Base-by-base conservation (phyloP, 2,329 filamentous ascomycete genomes). In the Alternaria solani region DNA sequence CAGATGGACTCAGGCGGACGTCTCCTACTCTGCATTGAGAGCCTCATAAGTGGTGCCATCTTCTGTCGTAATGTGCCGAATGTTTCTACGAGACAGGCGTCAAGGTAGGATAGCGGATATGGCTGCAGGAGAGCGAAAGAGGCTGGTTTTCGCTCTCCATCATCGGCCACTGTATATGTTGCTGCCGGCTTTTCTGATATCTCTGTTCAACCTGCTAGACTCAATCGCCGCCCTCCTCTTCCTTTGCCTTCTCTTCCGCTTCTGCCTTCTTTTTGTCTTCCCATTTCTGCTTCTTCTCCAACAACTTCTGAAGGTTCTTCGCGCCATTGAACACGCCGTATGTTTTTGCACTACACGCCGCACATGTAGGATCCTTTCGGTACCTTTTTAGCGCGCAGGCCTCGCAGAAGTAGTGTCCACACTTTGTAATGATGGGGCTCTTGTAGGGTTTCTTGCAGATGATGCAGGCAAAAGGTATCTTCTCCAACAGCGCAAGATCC, bases 401-500 rank as follows among this genome's bases (percentile, higher is more conserved):
- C 78, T 97, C 91, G 76, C 95, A 99, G 75, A 98, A 98, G 78
- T 98, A 98, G 78, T 99, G 95, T 0, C 93, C 91, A 68, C 95
- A 99, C 66, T 93, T 91, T 12, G 95, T 98, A 25, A 94, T 82
- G 12, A 98, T 87, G 0, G 95, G 94, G 58, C 87, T 85, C 70
- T 88, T 90, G 79, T 97, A 97, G 1, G 88, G 79, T 38, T 88
- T 86, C 70, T 89, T 88, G 83, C 94, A 97, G 63, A 97, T 92
- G 65, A 96, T 87, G 78, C 94, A 97, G 1, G 88, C 91, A 75
- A 97, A 97, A 0, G 94, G 94, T 23, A 97, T 96, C 70, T 89
- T 91, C 75, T 94, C 89, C 51, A 96, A 81, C 74, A 94, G 80
- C 20, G 88, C 89, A 44, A 91, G 88, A 51, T 94, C 91, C 0